These are phyloP conservation scores for Colletotrichum lupini DNA, from an alignment of 2,329 filamentous ascomycete genomes.

Conservation along the genomic window DNA sequence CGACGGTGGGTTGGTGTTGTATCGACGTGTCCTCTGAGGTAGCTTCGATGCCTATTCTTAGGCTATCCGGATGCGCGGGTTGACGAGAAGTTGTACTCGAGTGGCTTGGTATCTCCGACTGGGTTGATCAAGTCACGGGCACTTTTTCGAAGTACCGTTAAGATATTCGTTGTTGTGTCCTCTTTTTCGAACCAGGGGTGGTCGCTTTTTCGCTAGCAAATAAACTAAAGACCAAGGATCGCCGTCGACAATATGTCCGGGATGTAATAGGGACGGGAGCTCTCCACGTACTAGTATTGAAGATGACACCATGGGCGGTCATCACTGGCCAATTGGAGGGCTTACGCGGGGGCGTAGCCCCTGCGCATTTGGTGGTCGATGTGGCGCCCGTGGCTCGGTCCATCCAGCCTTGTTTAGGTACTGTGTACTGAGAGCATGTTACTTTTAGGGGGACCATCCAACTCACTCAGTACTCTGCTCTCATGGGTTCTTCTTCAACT, in stretches of 20 bases:
- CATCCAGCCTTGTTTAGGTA: conserved; percentile 16
- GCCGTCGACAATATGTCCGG: not conserved
- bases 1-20: not conserved
- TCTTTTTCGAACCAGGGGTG: conserved; percentile 20
- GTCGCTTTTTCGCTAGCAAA: not conserved
- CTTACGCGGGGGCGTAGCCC: not conserved
- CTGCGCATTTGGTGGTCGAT: not conserved
- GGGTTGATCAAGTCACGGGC: not conserved
- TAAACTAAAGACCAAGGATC: conserved; percentile 23
- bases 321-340: conserved; percentile 27
- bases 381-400: conserved; percentile 25
- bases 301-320: conserved; percentile 26
- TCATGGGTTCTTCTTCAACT: not conserved
- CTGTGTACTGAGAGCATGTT: not conserved
- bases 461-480: not conserved
- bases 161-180: conserved; percentile 6
- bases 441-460: not conserved
- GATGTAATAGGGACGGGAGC: not conserved
- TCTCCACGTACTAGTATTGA: conserved; percentile 21
- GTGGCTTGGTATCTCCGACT: not conserved
- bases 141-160: not conserved
- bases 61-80: not conserved
- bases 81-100: not conserved
- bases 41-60: not conserved
- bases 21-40: conserved; percentile 28